phyloP scores from a whole-genome alignment of 192 early-diverging fungal genomes.

The Coemansia interrupta region DNA sequence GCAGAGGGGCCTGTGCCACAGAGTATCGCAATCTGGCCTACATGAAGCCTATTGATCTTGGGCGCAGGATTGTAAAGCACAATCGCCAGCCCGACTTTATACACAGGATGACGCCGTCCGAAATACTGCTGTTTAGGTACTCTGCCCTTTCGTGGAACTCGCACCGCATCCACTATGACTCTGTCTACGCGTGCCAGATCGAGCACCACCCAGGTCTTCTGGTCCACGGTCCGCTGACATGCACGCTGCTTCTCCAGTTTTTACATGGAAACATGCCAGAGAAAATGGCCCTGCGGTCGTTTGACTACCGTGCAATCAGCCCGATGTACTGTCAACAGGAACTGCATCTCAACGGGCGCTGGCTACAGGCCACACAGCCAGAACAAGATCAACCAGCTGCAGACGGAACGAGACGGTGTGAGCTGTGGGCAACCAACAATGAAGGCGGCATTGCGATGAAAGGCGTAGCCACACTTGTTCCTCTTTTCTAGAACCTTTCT shows the following conservation, averaged over 20 bases:
- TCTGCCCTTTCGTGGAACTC: slow-evolving; percentile 89
- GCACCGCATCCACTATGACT: slow-evolving; percentile 87
- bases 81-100: slow-evolving; percentile 61
- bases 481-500: neutral
- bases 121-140: slow-evolving; percentile 78
- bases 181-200: slow-evolving; percentile 59
- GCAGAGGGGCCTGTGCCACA: slow-evolving; percentile 56
- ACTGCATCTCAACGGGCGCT: slow-evolving; percentile 54
- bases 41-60: slow-evolving; percentile 30
- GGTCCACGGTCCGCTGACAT: slow-evolving; percentile 78
- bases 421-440: slow-evolving; percentile 69
- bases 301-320: slow-evolving; percentile 66
- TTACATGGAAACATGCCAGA: slow-evolving; percentile 52
- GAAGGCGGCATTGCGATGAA: slow-evolving; percentile 70
- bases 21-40: slow-evolving; percentile 74
- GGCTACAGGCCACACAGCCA: slow-evolving; percentile 17
- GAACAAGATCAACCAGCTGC: slow-evolving; percentile 10
- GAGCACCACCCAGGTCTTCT: slow-evolving; percentile 71
- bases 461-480: slow-evolving; percentile 55
- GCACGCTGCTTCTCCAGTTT: slow-evolving; percentile 69
- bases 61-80: slow-evolving; percentile 38
- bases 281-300: slow-evolving; percentile 53
- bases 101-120: slow-evolving; percentile 56
- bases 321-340: slow-evolving; percentile 62
- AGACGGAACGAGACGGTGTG: slow-evolving; percentile 46